Evolutionary conservation across 2,329 filamentous ascomycete genomes (phyloP).

Genomic region (Penicillium sp.): DNA sequence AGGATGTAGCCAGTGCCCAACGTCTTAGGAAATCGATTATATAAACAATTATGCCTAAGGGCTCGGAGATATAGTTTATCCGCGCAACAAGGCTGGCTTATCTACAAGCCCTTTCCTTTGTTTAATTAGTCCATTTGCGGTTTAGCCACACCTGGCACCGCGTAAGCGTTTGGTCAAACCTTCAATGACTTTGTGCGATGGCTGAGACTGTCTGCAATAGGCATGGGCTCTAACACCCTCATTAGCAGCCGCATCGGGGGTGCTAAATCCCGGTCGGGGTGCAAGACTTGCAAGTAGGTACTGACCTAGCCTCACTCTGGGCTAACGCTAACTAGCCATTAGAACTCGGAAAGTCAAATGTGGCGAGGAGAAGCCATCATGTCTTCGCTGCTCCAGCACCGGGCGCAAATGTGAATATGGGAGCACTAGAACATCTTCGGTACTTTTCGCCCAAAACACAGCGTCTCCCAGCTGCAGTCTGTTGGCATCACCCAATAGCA

Average conservation of each 20-base stretch:
- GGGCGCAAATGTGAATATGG: conserved; percentile 22
- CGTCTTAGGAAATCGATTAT: too few species aligned
- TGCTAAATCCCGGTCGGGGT: not conserved
- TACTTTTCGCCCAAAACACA: not conserved
- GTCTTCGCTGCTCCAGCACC: conserved; percentile 18
- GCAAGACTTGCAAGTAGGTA: not conserved
- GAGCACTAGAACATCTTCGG: not conserved
- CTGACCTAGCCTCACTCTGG: not conserved
- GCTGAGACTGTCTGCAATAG: not conserved
- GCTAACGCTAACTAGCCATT: not conserved
- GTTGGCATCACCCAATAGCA: conserved; percentile 3
- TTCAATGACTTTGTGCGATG: not conserved
- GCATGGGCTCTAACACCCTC: not conserved
- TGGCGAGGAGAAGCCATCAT: conserved; percentile 26
- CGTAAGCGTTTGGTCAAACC: not conserved
- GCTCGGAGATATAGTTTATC: too few species aligned
- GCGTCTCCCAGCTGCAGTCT: not conserved
- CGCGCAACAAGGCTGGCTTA: not conserved
- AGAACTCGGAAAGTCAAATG: conserved; percentile 26
- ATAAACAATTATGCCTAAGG: too few species aligned
- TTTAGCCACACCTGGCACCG: not conserved
- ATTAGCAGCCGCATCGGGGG: not conserved
- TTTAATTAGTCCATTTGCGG: too few species aligned
- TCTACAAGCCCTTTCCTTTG: not conserved
- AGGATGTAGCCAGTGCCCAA: too few species aligned